A percentile compares a stretch with the other conserved stretches of the same genome.
Conservation (phyloP, 257 asterid species). For the Marsdenia floribunda region DNA sequence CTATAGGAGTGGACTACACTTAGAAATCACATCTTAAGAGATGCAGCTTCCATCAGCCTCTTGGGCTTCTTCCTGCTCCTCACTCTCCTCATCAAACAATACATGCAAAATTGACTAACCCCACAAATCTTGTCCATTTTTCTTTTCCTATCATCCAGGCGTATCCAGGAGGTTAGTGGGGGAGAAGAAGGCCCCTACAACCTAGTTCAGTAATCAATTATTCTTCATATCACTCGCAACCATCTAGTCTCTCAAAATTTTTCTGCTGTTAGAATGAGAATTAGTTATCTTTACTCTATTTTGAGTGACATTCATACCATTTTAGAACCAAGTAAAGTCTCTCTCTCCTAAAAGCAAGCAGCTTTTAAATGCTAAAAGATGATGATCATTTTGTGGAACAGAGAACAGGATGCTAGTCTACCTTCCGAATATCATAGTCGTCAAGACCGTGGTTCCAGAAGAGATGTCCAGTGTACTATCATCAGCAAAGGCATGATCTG, state of each 20-base stretch:
- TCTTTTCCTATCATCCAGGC: neutral
- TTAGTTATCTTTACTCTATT: neutral
- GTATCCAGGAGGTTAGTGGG: neutral
- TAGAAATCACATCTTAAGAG: neutral
- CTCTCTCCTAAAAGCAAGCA: slow-evolving; percentile 1
- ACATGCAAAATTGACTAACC: neutral
- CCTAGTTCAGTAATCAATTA: no score
- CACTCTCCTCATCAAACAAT: neutral
- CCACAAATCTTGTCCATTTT: neutral
- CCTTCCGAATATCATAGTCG: slow-evolving; percentile 83
- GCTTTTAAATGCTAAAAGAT: neutral
- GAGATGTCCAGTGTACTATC: slow-evolving; percentile 74
- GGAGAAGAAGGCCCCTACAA: neutral
- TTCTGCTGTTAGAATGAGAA: neutral
- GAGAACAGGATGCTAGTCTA: slow-evolving; percentile 9
- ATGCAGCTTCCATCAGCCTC: neutral
- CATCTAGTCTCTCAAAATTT: neutral
- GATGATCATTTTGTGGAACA: slow-evolving; percentile 10
- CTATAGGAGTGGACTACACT: neutral
- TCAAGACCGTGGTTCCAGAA: slow-evolving; percentile 88
- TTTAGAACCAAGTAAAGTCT: neutral
- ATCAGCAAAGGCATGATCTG: slow-evolving; percentile 77
- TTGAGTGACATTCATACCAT: neutral
- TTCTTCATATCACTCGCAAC: neutral
- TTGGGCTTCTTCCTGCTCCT: neutral